A percentile compares a stretch with the other conserved stretches of the same genome.
These are phyloP conservation scores for Talaromyces amestolkiae DNA, from an alignment of 2,329 filamentous ascomycete genomes.

Conservation along the genomic window DNA sequence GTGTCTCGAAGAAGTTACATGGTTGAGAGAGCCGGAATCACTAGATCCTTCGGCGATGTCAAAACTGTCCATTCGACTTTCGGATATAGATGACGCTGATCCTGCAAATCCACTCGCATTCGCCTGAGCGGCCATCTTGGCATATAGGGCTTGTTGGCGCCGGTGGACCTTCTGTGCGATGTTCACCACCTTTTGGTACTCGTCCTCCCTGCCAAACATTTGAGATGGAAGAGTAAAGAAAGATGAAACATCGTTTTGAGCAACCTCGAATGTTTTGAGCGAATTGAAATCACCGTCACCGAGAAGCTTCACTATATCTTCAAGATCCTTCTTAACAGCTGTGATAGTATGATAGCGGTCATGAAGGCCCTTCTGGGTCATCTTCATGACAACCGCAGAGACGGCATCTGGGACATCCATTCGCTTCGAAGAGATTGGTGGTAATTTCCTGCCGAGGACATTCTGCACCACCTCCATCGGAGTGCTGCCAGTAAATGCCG, in stretches of 20 bases:
- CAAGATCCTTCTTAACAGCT: slow-evolving; percentile 77
- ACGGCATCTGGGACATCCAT: slow-evolving; percentile 82
- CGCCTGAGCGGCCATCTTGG: slow-evolving; percentile 32
- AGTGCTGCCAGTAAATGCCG: slow-evolving; percentile 74
- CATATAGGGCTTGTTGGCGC: slow-evolving; percentile 52
- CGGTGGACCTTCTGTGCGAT: slow-evolving; percentile 75
- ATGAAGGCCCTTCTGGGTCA: slow-evolving; percentile 82
- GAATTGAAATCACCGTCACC: slow-evolving; percentile 70
- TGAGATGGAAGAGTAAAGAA: slow-evolving; percentile 81
- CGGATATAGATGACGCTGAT: slow-evolving; percentile 54
- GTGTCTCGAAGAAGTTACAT: slow-evolving; percentile 35
- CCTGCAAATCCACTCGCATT: slow-evolving; percentile 47
- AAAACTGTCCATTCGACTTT: slow-evolving; percentile 48
- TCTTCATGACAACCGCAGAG: slow-evolving; percentile 81
- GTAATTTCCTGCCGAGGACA: slow-evolving; percentile 75
- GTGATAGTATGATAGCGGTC: slow-evolving; percentile 89
- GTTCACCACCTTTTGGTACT: slow-evolving; percentile 66
- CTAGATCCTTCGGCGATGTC: slow-evolving; percentile 55
- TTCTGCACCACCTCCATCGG: slow-evolving; percentile 90
- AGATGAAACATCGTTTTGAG: slow-evolving; percentile 81
- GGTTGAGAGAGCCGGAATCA: slow-evolving; percentile 50
- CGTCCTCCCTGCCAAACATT: slow-evolving; percentile 76
- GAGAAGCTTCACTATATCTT: slow-evolving; percentile 70
- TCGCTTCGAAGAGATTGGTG: slow-evolving; percentile 71
- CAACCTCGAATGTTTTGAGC: slow-evolving; percentile 72